Conservation (phyloP, 2,329 filamentous ascomycete genomes). For the Cladosporium sp. region DNA sequence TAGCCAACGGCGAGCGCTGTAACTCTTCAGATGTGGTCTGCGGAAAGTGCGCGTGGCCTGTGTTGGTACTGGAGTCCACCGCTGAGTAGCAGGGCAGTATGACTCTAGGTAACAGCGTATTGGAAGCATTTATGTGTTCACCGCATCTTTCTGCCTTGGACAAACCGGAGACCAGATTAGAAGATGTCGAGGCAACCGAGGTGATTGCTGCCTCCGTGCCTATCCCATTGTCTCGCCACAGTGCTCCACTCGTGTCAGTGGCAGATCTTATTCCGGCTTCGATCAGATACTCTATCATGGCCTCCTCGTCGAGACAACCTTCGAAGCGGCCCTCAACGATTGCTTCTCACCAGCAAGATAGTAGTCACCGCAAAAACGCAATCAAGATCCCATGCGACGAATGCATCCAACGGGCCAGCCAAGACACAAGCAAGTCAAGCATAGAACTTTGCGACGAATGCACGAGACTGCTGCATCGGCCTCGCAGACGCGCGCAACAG, state of each 20-base stretch:
- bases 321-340: background rate
- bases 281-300: background rate
- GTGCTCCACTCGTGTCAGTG: background rate
- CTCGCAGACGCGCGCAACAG: constrained; percentile 12
- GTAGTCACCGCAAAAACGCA: background rate
- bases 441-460: constrained; percentile 21
- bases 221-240: background rate
- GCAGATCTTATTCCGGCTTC: background rate
- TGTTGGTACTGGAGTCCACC: background rate
- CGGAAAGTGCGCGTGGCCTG: background rate
- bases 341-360: background rate
- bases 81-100: background rate
- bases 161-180: too few species aligned
- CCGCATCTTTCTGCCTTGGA: too few species aligned
- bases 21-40: background rate
- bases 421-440: constrained; percentile 3
- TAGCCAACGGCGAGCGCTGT: constrained; percentile 1
- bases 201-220: too few species aligned
- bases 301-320: background rate
- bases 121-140: background rate
- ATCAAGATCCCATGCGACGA: constrained; percentile 23
- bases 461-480: constrained; percentile 16
- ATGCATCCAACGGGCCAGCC: constrained; percentile 25
- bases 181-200: too few species aligned
- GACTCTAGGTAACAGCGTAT: background rate